Conservation (phyloP, 192 early-diverging fungal genomes). For the Umbelopsis isabellina region DNA sequence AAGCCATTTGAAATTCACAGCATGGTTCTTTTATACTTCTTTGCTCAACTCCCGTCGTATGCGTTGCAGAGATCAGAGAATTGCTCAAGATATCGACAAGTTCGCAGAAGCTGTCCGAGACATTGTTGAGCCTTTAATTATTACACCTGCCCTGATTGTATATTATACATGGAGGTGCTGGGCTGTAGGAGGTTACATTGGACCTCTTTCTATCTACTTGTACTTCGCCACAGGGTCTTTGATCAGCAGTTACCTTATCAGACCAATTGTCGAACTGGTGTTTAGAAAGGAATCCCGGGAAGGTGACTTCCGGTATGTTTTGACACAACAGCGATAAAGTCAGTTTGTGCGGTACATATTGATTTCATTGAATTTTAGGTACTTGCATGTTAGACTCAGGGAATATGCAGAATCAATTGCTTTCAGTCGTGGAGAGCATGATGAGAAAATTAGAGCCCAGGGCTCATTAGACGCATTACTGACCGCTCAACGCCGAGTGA, state of each 20-base stretch:
- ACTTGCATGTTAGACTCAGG: conserved; percentile 70
- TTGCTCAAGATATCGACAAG: conserved; percentile 88
- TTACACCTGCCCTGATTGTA: conserved; percentile 72
- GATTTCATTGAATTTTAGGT: conserved; percentile 39
- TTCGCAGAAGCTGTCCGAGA: conserved; percentile 64
- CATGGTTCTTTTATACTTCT: neutral
- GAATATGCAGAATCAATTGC: conserved; percentile 82
- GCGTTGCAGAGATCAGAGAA: conserved; percentile 75
- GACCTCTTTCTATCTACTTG: conserved; percentile 71
- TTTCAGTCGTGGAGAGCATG: conserved; percentile 75
- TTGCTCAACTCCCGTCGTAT: conserved; percentile 31
- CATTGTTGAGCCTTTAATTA: conserved; percentile 64
- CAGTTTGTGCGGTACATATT: neutral
- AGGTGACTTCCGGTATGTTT: conserved; percentile 72
- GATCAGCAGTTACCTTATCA: conserved; percentile 66
- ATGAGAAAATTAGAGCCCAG: conserved; percentile 62
- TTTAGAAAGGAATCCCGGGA: conserved; percentile 78
- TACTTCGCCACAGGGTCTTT: conserved; percentile 71
- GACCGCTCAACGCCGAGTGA: conserved; percentile 55
- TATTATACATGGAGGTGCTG: conserved; percentile 83
- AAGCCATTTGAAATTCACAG: conserved; percentile 27
- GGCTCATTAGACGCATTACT: conserved; percentile 58
- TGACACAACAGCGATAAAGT: neutral
- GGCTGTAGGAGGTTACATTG: conserved; percentile 63
- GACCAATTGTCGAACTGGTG: conserved; percentile 75